Base-by-base conservation (phyloP, 768 basidiomycete species). In the Macrolepiota dolichaula region DNA sequence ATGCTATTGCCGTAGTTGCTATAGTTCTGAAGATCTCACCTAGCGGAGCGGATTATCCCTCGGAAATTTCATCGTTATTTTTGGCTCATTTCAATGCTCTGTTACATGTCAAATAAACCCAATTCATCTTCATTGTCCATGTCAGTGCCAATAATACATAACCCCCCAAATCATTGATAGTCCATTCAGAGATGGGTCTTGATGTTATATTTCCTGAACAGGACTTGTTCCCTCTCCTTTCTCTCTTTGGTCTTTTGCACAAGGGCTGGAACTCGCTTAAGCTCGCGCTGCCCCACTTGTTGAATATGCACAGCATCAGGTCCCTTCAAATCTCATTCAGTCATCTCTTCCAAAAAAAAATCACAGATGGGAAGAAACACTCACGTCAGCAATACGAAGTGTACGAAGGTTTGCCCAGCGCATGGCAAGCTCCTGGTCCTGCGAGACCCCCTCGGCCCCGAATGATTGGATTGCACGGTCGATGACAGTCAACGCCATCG, bases 401-500 rank as follows among this genome's bases (percentile, higher is more conserved):
- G 96, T 97, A 57, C 97, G 83, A 65, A 98, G 71, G 9, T 83
- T 82, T 27, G 93, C 91, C 81, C 86, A 98, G 62, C 82, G 81
- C 53, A 73, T 69, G 0, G 96, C 94, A 36, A 99, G 83, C 22
- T 85, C 84, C 37, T 88, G 88, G 67, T 98, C 96, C 74, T 97
- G 94, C 24, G 84, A 91, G 49, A 99, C 77, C 36, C 97, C 97
- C 74, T 98, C 96, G n/a, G 95, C 97, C 55, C 97, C 97, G 68
- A 90, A 94, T 0, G 91, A 80, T 77, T 99, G 97, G 54, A 98
- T 98, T 1, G 94, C 90, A n/a, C 94, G 88, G 75, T 99, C 97
- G 40, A 98, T 81, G 50, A 99, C 90, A 24, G 78, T 76, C 51
- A 92, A 79, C 0, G 95, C 96, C 91, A 96, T 93, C 0, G 83